Base-by-base conservation (phyloP, 192 early-diverging fungal species). In the Linnemannia zychae region DNA sequence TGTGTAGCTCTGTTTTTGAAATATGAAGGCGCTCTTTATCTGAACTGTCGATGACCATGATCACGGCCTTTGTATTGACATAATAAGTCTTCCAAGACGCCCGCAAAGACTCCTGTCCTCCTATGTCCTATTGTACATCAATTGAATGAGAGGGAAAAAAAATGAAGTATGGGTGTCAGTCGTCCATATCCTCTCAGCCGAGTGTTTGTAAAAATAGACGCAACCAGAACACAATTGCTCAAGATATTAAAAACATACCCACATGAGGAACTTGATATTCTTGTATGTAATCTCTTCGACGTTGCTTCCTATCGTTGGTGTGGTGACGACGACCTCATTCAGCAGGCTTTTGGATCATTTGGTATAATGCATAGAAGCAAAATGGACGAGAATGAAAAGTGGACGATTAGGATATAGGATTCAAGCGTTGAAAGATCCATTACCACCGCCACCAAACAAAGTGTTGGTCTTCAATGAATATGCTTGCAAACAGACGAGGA, bases 11-110 rank as follows among this genome's bases (percentile, higher is more conserved):
- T 44, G 85, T 84, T 77, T 89, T 90, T 47, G 92, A 90, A 50
- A 94, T 89, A 66, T 92, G 90, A 37, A 94, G 72, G 63, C 93
- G 88, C 52, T 92, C 92, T 46, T 76, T 80, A 72, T 94, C 93
- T n/a, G 90, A 93, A 67, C 92, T 93, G 73, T 94, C 93, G 74
- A 94, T 91, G 48, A 94, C 93, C 92, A 94, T 90, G 72, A 94
- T 94, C 6, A 94, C 92, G 3, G 93, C 93, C 79, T 91, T 93
- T 50, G 93, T 91, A 57, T 93, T 91, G 38, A 90, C 82, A 81
- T 93, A 94, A 75, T 94, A 94, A 48, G 91, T 92, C 60, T 90
- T 92, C 93, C 93, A 94, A 63, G 93, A 92, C 9, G 88, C 79
- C 53, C 93, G 80, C 66, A 94, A 71, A 7, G 90, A 90, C 40